phyloP scores from a whole-genome alignment of 768 basidiomycete species.

The Trametes elegans region DNA sequence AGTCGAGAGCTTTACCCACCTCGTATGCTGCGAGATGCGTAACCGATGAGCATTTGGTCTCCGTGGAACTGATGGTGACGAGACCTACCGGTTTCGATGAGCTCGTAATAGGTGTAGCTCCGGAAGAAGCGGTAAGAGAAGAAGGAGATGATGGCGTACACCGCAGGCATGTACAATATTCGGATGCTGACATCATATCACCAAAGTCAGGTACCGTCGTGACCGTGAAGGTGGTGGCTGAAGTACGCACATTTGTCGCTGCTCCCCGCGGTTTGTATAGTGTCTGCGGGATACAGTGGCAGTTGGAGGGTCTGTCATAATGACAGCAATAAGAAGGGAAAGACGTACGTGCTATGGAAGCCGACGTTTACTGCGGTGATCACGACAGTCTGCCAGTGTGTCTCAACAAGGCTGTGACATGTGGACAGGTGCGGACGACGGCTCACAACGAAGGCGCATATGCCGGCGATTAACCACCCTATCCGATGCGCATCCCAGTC shows the following conservation, averaged over 20 bases:
- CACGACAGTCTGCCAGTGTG: slow-evolving; percentile 48
- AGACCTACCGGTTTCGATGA: slow-evolving; percentile 47
- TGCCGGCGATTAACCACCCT: slow-evolving; percentile 73
- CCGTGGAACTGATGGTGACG: too few relatives aligned
- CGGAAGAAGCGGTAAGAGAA: slow-evolving; percentile 84
- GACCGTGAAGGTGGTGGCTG: neutral
- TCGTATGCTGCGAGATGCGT: slow-evolving; percentile 54
- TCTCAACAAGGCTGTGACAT: neutral
- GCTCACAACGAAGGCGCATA: slow-evolving; percentile 55
- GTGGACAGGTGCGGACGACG: slow-evolving; percentile 29
- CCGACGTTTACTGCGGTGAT: slow-evolving; percentile 56
- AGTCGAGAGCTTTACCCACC: slow-evolving; percentile 36
- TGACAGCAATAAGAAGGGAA: neutral
- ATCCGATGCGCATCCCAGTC: slow-evolving; percentile 65
- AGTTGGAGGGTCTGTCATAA: neutral
- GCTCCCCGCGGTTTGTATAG: slow-evolving; percentile 68
- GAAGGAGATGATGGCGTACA: slow-evolving; percentile 83
- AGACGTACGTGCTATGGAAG: slow-evolving; percentile 61
- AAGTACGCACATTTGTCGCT: slow-evolving; percentile 68
- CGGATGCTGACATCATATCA: slow-evolving; percentile 48
- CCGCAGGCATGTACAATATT: slow-evolving; percentile 79
- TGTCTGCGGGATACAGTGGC: slow-evolving; percentile 46
- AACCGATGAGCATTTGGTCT: neutral
- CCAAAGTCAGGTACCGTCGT: neutral
- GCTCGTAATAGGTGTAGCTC: slow-evolving; percentile 63